These are phyloP conservation scores for Arbutus unedo DNA, from an alignment of 148 eudicot species.

Conservation along the genomic window DNA sequence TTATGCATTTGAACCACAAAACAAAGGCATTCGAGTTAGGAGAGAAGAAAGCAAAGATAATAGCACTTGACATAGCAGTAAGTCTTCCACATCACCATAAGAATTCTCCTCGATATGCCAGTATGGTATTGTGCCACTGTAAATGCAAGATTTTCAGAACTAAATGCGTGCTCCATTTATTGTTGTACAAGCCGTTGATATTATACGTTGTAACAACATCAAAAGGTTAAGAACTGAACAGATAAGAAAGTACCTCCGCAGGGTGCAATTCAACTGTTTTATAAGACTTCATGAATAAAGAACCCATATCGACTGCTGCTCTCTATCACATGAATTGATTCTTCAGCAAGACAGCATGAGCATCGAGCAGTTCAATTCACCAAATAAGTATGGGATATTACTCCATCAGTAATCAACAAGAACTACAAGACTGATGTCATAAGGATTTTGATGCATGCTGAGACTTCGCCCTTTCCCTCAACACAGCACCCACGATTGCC, in stretches of 20 bases:
- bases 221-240: not conserved
- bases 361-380: not conserved
- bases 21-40: not conserved
- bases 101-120: not conserved
- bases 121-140: not conserved
- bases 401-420: not conserved
- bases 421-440: constrained; percentile 19
- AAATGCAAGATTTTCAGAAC: not conserved
- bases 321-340: not conserved
- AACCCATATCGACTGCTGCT: not conserved
- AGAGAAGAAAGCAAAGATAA: not conserved
- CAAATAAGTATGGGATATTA: constrained; percentile 1
- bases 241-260: constrained; percentile 7
- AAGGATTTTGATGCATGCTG: constrained; percentile 76
- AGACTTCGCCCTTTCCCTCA: constrained; percentile 90
- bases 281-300: not conserved
- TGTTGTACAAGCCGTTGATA: too few species aligned
- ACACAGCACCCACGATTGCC: constrained; percentile 80
- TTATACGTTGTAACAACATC: not conserved
- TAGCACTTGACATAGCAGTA: not conserved
- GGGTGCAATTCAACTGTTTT: not conserved
- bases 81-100: not conserved
- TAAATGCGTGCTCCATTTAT: not conserved
- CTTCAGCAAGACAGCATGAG: not conserved
- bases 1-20: not conserved